These are phyloP conservation scores for Globisporangium cylindrosporum DNA, from an alignment of 352 stramenopile species.

Conservation along the genomic window DNA sequence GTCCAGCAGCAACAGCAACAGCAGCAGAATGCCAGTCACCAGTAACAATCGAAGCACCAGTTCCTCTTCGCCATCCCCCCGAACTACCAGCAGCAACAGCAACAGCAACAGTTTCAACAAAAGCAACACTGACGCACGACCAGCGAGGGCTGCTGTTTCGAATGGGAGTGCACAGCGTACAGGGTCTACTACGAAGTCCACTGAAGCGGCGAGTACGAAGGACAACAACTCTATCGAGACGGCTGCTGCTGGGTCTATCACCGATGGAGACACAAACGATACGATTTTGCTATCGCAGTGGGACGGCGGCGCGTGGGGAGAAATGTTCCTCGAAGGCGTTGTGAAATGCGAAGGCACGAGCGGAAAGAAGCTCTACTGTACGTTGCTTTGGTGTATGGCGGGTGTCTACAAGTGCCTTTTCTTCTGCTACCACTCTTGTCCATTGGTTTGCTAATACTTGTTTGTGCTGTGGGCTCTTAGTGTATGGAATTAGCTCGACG, in stretches of 20 bases:
- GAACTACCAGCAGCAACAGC: neutral
- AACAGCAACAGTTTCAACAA: neutral
- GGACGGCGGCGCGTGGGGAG: constrained; percentile 24
- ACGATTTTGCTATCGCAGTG: neutral
- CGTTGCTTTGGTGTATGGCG: constrained; percentile 5
- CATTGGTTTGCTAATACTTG: constrained; percentile 1
- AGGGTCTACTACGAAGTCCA: neutral
- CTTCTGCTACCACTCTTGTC: neutral
- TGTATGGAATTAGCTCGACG: constrained; percentile 60
- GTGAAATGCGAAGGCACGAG: constrained; percentile 47
- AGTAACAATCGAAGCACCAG: neutral
- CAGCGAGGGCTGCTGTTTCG: neutral
- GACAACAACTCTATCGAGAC: neutral
- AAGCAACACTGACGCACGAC: neutral
- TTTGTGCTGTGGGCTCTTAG: constrained; percentile 22
- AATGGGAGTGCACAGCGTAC: neutral
- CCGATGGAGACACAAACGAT: neutral
- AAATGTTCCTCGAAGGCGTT: constrained; percentile 39
- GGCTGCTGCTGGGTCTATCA: neutral
- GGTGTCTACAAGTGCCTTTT: neutral
- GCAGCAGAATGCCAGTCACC: neutral
- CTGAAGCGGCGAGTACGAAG: neutral
- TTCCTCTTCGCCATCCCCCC: neutral
- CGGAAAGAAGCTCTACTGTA: constrained; percentile 53
- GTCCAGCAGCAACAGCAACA: neutral